These are phyloP conservation scores for Acacia acuminata DNA, from an alignment of 306 rosid genomes.

Conservation along the genomic window DNA sequence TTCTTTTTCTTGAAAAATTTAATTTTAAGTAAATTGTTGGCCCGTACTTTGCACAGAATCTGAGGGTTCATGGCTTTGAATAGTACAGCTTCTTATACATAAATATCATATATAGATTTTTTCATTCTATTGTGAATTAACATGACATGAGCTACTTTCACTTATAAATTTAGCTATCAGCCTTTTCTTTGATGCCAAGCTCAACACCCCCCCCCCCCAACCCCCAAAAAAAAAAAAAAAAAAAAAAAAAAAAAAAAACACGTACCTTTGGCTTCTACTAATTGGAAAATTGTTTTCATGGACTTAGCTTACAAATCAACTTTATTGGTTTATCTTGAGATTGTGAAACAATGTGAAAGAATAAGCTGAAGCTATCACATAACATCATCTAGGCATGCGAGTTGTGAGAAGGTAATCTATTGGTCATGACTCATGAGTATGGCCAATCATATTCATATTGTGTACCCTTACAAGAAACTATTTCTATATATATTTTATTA, in stretches of 20 bases:
- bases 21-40: neutral
- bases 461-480: neutral
- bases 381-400: neutral
- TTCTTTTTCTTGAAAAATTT: neutral
- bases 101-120: neutral
- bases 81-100: neutral
- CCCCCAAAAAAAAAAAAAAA: neutral
- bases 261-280: slow-evolving; percentile 16
- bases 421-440: neutral
- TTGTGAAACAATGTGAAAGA: neutral
- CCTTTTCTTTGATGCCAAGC: neutral
- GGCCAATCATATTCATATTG: neutral
- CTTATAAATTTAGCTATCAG: slow-evolving; percentile 2
- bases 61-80: neutral
- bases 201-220: neutral
- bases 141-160: neutral
- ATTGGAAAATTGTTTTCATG: neutral
- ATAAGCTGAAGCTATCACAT: neutral
- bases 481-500: too few species aligned
- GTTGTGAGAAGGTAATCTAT: neutral
- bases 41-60: neutral
- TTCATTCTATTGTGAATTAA: slow-evolving; percentile 4
- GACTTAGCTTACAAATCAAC: neutral
- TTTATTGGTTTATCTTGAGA: neutral
- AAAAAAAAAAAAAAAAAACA: slow-evolving; percentile 7